Evolutionary conservation across 805 yeast genomes (phyloP).

Genomic region (Teunomyces panamensis): DNA sequence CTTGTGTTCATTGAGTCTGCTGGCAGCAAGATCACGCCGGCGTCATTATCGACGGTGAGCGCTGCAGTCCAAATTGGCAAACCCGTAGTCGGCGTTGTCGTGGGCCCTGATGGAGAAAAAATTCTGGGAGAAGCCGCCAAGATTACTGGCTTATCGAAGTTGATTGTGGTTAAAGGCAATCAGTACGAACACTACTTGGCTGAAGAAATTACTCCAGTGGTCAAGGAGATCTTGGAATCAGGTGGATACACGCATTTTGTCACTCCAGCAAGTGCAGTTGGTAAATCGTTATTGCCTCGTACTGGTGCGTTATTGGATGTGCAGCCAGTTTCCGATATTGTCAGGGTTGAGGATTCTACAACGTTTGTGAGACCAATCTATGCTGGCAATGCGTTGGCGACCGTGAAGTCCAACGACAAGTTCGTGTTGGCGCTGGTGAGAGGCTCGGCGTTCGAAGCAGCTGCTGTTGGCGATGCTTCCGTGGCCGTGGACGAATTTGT

Average conservation of each 20-base stretch:
- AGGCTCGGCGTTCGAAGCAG: slow-evolving; percentile 71
- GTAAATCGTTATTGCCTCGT: slow-evolving; percentile 84
- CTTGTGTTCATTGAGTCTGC: slow-evolving; percentile 68
- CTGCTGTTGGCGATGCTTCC: slow-evolving; percentile 32
- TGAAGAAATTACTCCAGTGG: slow-evolving; percentile 74
- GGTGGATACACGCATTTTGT: slow-evolving; percentile 66
- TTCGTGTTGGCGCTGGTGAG: slow-evolving; percentile 74
- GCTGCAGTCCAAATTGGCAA: slow-evolving; percentile 78
- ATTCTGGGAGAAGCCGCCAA: slow-evolving; percentile 49
- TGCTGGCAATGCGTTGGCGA: slow-evolving; percentile 91
- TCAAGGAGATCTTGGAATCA: slow-evolving; percentile 44
- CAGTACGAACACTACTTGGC: slow-evolving; percentile 72
- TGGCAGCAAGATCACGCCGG: slow-evolving; percentile 55
- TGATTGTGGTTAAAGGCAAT: slow-evolving; percentile 55
- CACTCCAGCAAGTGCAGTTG: slow-evolving; percentile 80
- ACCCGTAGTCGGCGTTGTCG: slow-evolving; percentile 75
- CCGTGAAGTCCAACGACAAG: slow-evolving; percentile 69
- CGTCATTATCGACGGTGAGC: slow-evolving; percentile 65
- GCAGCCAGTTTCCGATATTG: slow-evolving; percentile 86
- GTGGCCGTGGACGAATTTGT: slow-evolving; percentile 49
- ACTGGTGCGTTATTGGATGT: slow-evolving; percentile 79
- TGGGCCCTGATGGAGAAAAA: slow-evolving; percentile 59
- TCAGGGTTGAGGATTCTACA: slow-evolving; percentile 58
- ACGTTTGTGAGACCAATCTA: slow-evolving; percentile 91
- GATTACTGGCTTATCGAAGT: slow-evolving; percentile 51